These are phyloP conservation scores for Eleusine coracana DNA, from an alignment of 176 grass and related monocot species.

Conservation along the genomic window DNA sequence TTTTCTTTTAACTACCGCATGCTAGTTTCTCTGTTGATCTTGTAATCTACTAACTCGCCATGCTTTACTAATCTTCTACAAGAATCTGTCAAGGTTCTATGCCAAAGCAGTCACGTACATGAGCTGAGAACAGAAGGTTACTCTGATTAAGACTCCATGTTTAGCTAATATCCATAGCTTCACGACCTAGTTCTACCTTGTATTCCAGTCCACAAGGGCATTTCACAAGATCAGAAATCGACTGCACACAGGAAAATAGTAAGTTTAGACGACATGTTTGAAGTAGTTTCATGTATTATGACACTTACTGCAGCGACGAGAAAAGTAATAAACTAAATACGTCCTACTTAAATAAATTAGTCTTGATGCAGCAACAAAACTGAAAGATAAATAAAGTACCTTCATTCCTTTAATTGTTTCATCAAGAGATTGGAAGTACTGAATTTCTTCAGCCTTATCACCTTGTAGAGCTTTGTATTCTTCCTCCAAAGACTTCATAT, in stretches of 20 bases:
- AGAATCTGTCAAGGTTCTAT: slow-evolving; percentile 1
- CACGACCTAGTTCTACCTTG: slow-evolving; percentile 51
- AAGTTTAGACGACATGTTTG: slow-evolving; percentile 2
- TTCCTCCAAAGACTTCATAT: slow-evolving; percentile 61
- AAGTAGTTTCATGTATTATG: background rate
- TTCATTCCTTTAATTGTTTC: slow-evolving; percentile 66
- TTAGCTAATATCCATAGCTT: slow-evolving; percentile 49
- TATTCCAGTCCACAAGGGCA: slow-evolving; percentile 77
- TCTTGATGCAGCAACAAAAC: slow-evolving; percentile 24
- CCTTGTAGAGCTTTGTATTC: slow-evolving; percentile 64
- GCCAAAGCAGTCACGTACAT: background rate
- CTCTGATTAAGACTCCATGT: background rate
- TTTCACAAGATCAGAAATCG: slow-evolving; percentile 52
- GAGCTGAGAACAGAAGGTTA: background rate
- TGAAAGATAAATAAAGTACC: slow-evolving; percentile 47
- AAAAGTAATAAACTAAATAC: background rate
- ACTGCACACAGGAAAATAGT: slow-evolving; percentile 50
- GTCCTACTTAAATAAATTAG: background rate
- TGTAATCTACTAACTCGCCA: background rate
- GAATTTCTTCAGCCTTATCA: slow-evolving; percentile 75
- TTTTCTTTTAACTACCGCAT: background rate
- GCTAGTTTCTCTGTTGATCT: background rate
- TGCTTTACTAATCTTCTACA: background rate
- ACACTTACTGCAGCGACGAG: background rate
- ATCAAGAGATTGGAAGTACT: slow-evolving; percentile 70